These are phyloP conservation scores for Thelonectria olida DNA, from an alignment of 2,329 filamentous ascomycete species.

Conservation along the genomic window DNA sequence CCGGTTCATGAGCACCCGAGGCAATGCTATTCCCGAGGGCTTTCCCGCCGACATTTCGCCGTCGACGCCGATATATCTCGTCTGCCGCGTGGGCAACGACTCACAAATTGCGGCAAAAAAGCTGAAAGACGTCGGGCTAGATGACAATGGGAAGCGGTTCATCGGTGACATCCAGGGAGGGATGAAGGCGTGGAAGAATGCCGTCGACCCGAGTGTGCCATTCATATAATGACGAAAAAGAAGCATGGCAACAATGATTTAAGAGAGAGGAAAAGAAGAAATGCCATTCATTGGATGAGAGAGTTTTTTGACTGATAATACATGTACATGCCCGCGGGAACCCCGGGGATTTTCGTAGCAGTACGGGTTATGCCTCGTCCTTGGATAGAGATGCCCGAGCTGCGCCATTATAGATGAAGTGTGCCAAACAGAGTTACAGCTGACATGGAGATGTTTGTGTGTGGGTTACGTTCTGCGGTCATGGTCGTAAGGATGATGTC, in stretches of 20 bases:
- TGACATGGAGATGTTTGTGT: constrained; percentile 18
- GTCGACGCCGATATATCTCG: constrained; percentile 70
- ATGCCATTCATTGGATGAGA: constrained; percentile 31
- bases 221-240: constrained; percentile 58
- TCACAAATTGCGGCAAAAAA: constrained; percentile 75
- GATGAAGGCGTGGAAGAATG: constrained; percentile 75
- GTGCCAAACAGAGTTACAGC: constrained; percentile 10
- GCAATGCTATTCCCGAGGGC: constrained; percentile 43
- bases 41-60: constrained; percentile 49
- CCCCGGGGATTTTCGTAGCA: constrained; percentile 21
- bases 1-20: constrained; percentile 65
- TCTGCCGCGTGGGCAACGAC: constrained; percentile 82
- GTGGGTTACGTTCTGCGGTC: background rate
- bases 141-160: constrained; percentile 60
- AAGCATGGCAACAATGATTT: constrained; percentile 15
- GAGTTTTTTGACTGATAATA: constrained; percentile 40
- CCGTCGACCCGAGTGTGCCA: constrained; percentile 68
- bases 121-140: constrained; percentile 69
- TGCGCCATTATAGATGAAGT: constrained; percentile 36
- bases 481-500: background rate
- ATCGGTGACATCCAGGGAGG: constrained; percentile 79
- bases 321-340: constrained; percentile 37
- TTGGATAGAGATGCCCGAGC: constrained; percentile 17
- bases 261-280: constrained; percentile 15
- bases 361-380: constrained; percentile 22